Evolutionary conservation across 805 yeast species (phyloP).

Genomic region (Blastobotrys attinorum): DNA sequence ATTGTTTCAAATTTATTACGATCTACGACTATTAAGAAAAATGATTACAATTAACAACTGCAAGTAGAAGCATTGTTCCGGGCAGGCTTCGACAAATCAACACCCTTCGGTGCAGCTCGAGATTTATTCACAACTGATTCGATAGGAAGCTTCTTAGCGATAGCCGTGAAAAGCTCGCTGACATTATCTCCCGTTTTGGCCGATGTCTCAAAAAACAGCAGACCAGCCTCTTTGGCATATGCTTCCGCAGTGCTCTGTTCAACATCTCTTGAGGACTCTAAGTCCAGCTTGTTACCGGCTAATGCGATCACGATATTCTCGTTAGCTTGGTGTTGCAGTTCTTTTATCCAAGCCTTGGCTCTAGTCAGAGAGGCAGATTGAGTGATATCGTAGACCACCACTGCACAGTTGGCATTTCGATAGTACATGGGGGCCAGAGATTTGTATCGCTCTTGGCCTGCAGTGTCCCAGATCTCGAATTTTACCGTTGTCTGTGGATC

Average conservation of each 20-base stretch:
- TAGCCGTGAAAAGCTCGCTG: slow-evolving; percentile 35
- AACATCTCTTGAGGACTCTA: slow-evolving; percentile 42
- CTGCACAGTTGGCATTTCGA: slow-evolving; percentile 96
- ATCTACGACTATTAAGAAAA: no score
- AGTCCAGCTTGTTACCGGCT: slow-evolving; percentile 87
- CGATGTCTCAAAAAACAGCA: slow-evolving; percentile 50
- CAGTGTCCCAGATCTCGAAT: slow-evolving; percentile 72
- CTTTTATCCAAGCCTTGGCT: slow-evolving; percentile 98
- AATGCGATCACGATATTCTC: slow-evolving; percentile 86
- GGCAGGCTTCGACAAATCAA: slow-evolving; percentile 24
- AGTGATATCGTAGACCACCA: slow-evolving; percentile 92
- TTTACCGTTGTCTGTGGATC: slow-evolving; percentile 44
- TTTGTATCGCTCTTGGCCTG: slow-evolving; percentile 98
- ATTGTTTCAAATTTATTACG: no score
- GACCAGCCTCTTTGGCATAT: slow-evolving; percentile 48
- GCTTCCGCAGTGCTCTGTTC: slow-evolving; percentile 34
- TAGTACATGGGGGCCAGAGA: slow-evolving; percentile 95
- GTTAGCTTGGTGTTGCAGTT: slow-evolving; percentile 90
- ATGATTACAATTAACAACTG: slow-evolving; percentile 25
- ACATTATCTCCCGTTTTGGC: slow-evolving; percentile 69
- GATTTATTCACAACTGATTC: slow-evolving; percentile 26
- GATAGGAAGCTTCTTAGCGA: slow-evolving; percentile 42
- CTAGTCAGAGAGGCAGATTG: slow-evolving; percentile 90
- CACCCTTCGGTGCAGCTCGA: slow-evolving; percentile 26
- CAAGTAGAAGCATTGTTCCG: slow-evolving; percentile 24